Conservation (phyloP, 768 basidiomycete species). For the Panaeolus cyanescens region DNA sequence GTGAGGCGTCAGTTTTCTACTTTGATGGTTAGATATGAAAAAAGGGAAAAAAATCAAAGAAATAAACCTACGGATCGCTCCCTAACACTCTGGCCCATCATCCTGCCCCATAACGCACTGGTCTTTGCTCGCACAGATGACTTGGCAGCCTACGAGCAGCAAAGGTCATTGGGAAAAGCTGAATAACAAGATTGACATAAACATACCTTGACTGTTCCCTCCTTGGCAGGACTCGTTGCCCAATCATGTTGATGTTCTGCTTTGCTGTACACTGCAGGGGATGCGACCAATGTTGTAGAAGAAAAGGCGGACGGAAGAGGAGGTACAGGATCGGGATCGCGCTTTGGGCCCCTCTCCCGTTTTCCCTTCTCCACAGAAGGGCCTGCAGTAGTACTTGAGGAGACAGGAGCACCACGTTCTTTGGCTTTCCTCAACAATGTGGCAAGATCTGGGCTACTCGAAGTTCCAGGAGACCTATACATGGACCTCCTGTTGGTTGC, state of each 20-base stretch:
- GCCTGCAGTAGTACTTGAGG: slow-evolving; percentile 12
- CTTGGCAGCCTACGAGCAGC: slow-evolving; percentile 44
- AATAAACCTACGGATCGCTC: slow-evolving; percentile 63
- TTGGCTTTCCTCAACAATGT: slow-evolving; percentile 85
- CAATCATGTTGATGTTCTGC: slow-evolving; percentile 3
- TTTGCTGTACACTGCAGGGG: slow-evolving; percentile 4
- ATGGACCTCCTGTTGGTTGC: slow-evolving; percentile 75
- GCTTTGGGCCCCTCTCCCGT: slow-evolving; percentile 19
- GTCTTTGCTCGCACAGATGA: slow-evolving; percentile 76
- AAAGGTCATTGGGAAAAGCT: slow-evolving; percentile 9
- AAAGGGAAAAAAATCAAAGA: slow-evolving; percentile 8
- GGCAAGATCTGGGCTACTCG: slow-evolving; percentile 90
- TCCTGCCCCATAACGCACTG: slow-evolving; percentile 79
- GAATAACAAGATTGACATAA: slow-evolving; percentile 3
- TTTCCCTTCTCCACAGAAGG: slow-evolving; percentile 10
- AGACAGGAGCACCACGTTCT: slow-evolving; percentile 54
- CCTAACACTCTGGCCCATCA: slow-evolving; percentile 68
- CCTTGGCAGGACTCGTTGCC: slow-evolving; percentile 47
- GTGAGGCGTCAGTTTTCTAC: slow-evolving; percentile 57
- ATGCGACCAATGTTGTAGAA: slow-evolving; percentile 3
- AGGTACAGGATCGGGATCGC: slow-evolving; percentile 12
- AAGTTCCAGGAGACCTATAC: slow-evolving; percentile 86
- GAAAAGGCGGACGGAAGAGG: slow-evolving; percentile 12
- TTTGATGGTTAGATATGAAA: slow-evolving; percentile 9
- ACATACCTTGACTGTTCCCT: slow-evolving; percentile 51